These are phyloP conservation scores for Carex arenaria DNA, from an alignment of 202 grass and related monocot species.

Conservation along the genomic window DNA sequence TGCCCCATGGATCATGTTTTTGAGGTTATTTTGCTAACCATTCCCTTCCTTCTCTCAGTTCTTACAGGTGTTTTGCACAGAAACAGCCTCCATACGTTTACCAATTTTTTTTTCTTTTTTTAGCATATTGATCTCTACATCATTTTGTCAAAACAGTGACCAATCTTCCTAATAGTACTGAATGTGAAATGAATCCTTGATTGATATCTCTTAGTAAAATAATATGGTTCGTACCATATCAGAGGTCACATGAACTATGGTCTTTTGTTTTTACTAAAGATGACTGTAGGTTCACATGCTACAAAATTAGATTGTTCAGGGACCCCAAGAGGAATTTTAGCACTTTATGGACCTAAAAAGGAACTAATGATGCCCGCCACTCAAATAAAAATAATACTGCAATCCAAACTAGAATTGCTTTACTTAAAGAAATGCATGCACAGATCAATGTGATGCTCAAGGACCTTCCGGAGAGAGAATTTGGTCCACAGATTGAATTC, in stretches of 20 bases:
- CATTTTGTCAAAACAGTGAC: background rate
- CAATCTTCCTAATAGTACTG: background rate
- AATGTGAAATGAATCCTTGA: background rate
- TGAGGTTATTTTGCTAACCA: slow-evolving; percentile 48
- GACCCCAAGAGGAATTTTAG: background rate
- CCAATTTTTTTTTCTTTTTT: background rate
- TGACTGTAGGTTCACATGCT: background rate
- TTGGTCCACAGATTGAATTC: slow-evolving; percentile 78
- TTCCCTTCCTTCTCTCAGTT: background rate
- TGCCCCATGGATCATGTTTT: slow-evolving; percentile 99
- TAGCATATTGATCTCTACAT: background rate
- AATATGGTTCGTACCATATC: background rate
- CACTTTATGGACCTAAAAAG: background rate
- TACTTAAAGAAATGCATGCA: slow-evolving; percentile 27
- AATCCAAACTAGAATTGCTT: background rate
- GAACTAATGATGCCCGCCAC: background rate
- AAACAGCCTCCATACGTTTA: background rate
- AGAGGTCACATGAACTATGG: background rate
- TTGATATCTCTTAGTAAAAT: background rate
- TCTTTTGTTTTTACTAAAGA: background rate
- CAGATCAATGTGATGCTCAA: slow-evolving; percentile 88
- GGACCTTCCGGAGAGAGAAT: slow-evolving; percentile 65
- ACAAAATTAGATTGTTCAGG: background rate
- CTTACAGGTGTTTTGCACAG: background rate
- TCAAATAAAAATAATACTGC: background rate